These are phyloP conservation scores for Colletotrichum australisinense DNA, from an alignment of 2,329 filamentous ascomycete genomes.

Conservation along the genomic window DNA sequence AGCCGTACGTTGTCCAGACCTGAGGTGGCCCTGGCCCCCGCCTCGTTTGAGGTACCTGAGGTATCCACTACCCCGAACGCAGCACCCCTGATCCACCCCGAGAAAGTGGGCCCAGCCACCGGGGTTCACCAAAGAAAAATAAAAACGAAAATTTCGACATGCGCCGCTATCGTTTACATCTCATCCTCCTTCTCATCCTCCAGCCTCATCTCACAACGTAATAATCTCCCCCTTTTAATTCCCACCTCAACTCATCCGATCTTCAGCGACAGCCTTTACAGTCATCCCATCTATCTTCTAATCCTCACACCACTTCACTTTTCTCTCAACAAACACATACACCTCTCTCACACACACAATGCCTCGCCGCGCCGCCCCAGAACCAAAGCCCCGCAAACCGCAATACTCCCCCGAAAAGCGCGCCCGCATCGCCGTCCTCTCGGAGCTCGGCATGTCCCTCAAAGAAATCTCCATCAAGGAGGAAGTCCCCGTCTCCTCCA, in stretches of 20 bases:
- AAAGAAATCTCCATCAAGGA: conserved; percentile 35
- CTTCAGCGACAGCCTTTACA: neutral
- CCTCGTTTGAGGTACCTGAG: neutral
- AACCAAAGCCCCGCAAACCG: conserved; percentile 34
- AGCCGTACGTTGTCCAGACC: neutral
- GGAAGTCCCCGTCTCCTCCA: conserved; percentile 33
- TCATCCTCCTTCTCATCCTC: conserved; percentile 9
- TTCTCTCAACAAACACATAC: neutral
- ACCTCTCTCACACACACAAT: neutral
- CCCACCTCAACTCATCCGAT: conserved; percentile 11
- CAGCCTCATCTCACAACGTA: conserved; percentile 2
- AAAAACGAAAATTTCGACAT: conserved; percentile 31
- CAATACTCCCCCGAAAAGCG: conserved; percentile 35
- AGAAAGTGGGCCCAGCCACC: conserved; percentile 31
- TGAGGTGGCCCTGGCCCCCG: too few relatives aligned
- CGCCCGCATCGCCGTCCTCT: conserved; percentile 34
- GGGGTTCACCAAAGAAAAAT: conserved; percentile 13
- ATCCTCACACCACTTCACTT: neutral
- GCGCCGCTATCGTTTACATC: neutral
- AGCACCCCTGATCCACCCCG: conserved; percentile 34
- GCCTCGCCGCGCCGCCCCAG: conserved; percentile 33
- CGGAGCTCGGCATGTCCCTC: conserved; percentile 35
- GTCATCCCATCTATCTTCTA: neutral
- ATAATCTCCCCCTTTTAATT: neutral
- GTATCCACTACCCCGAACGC: conserved; percentile 33